Evolutionary conservation across 192 early-diverging fungal genomes (phyloP).

Genomic region (Kickxella alabastrina): DNA sequence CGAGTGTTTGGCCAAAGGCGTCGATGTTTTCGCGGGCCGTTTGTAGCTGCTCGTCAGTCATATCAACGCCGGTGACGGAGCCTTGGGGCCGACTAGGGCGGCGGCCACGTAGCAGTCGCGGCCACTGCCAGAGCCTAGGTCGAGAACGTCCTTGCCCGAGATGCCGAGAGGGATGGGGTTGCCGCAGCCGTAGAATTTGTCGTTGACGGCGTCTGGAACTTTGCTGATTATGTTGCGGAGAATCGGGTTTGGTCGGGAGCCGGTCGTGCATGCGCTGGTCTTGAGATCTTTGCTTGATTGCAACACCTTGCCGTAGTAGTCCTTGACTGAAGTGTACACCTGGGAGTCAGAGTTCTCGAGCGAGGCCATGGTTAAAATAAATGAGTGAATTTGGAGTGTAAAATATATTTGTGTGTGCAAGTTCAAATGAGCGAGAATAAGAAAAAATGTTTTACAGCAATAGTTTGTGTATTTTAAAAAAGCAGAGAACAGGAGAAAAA

Average conservation of each 20-base stretch:
- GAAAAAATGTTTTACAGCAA: no score
- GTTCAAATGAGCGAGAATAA: no score
- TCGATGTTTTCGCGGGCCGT: constrained; percentile 18
- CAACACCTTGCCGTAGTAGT: constrained; percentile 39
- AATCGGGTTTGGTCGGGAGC: background rate
- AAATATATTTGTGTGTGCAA: no score
- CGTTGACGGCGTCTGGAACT: constrained; percentile 27
- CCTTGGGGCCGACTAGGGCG: constrained; percentile 36
- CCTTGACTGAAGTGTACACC: constrained; percentile 26
- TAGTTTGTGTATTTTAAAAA: no score
- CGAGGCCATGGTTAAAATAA: no score
- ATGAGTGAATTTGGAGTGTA: no score
- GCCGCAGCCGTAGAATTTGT: constrained; percentile 46
- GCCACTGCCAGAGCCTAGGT: constrained; percentile 45
- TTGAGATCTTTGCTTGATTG: constrained; percentile 16
- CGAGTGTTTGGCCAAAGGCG: constrained; percentile 17
- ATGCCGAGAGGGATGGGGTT: constrained; percentile 45
- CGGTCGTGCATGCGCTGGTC: constrained; percentile 28
- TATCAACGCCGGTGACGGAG: constrained; percentile 43
- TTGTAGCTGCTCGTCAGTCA: no score
- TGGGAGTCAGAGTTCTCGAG: no score
- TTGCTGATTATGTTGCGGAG: constrained; percentile 8
- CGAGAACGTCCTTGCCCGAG: constrained; percentile 34
- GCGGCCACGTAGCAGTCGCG: constrained; percentile 53
- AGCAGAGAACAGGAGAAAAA: no score